Evolutionary conservation across 306 rosid species (phyloP), one percentile per base, ranked within the genome.

Genomic region (Vigna trinervia): DNA sequence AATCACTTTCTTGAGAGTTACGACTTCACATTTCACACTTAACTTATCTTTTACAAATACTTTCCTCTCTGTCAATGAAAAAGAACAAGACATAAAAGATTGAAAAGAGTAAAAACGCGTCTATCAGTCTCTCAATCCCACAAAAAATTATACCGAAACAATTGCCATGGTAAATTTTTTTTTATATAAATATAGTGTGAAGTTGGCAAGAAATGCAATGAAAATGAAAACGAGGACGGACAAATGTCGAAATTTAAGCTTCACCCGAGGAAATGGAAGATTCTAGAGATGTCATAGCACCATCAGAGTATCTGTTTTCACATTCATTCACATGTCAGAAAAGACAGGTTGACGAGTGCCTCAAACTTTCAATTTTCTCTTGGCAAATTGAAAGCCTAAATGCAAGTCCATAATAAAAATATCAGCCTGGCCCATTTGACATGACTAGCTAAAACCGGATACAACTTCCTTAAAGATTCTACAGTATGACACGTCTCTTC

Each of bases 201-300:
- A 30, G 5, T 30, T 30, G 4, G 5, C 5, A 4, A 30, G 34
- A 30, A 50, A 14, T 50, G 9, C n/a, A 48, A 34, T 1, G 38
- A 15, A 8, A 30, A 30, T 4, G 9, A 28, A 1, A 34, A 34
- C 38, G 2, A 8, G 8, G 36, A 36, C 5, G 38, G 70, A 19
- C 50, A 65, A 8, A 30, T 36, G 52, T 65, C 6, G 4, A 12
- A 63, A 34, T 36, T 8, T 14, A 61, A 60, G 5, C 6, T 8
- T 6, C 12, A 57, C 3, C 28, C 5, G 20, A 78, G 34, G 13
- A 9, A 11, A 59, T 13, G 53, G 71, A 47, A 69, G 62, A 69
- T 58, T 78, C 28, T 45, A 57, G 82, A 58, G 69, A 19, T 32
- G 76, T 51, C 71, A 47, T 38, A 75, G 45, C 20, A 53, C 13